A percentile compares a stretch with the other conserved stretches of the same genome.
These are phyloP conservation scores for Puccinia novopanici DNA, from an alignment of 1,284 basidiomycete genomes.

Conservation along the genomic window DNA sequence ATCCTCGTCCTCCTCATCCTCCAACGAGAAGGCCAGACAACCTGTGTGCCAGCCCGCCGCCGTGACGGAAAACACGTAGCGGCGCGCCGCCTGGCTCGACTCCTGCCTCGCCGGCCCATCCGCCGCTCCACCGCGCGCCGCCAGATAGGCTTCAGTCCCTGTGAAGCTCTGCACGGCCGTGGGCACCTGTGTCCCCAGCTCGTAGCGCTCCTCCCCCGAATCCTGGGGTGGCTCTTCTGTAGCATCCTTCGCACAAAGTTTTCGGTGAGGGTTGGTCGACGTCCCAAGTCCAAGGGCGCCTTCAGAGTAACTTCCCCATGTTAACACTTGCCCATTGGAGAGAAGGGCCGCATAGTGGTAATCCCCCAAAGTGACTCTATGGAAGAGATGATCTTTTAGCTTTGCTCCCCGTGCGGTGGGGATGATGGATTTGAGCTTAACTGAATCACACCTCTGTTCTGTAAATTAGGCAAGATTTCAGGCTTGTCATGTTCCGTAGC, in stretches of 20 bases:
- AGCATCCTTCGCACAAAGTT: neutral
- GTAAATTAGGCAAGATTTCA: slow-evolving; percentile 37
- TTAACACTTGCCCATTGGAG: slow-evolving; percentile 41
- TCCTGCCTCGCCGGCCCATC: neutral
- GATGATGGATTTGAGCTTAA: slow-evolving; percentile 20
- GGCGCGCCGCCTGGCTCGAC: neutral
- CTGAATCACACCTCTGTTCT: slow-evolving; percentile 46
- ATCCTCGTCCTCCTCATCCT: slow-evolving; percentile 42
- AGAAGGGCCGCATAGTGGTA: slow-evolving; percentile 43
- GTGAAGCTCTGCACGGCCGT: slow-evolving; percentile 42
- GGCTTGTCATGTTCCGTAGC: slow-evolving; percentile 6
- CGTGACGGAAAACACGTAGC: slow-evolving; percentile 39
- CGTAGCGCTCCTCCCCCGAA: neutral
- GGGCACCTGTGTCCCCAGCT: slow-evolving; percentile 4
- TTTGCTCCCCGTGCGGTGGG: neutral
- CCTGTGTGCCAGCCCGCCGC: slow-evolving; percentile 48
- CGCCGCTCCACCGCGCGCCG: neutral
- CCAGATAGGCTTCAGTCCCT: slow-evolving; percentile 18
- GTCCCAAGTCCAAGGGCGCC: slow-evolving; percentile 37
- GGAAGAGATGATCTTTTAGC: slow-evolving; percentile 8
- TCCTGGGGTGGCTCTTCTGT: neutral
- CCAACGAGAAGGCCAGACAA: slow-evolving; percentile 37
- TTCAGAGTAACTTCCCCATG: slow-evolving; percentile 42
- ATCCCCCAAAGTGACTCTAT: slow-evolving; percentile 41
- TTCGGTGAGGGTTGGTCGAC: slow-evolving; percentile 21